Evolutionary conservation across 345 rosid genomes (phyloP), one percentile per base, ranked within the genome.

Genomic region (Geranium rotundifolium): DNA sequence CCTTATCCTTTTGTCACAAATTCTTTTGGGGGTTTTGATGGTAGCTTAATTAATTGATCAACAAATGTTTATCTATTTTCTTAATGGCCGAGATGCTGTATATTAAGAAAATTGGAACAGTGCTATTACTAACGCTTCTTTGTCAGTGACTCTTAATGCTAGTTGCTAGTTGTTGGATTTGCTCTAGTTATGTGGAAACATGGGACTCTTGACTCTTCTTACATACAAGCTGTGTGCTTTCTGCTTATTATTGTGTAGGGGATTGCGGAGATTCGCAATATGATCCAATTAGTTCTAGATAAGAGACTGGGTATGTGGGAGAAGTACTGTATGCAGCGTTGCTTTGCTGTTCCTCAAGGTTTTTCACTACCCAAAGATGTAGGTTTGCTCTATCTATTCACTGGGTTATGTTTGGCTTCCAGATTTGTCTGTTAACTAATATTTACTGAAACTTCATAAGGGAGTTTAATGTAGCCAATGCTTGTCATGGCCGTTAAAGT

Each of bases 271-370:
- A 68, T 90, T 65, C 90, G 79, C 49, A 69, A 62, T 70, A 64
- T 64, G 78, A 74, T 87, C 39, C 85, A 77, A 59, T 81, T 85
- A 1, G 73, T 72, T 70, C 55, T 88, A 66, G 95, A 82, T 50
- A 69, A 64, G 58, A 78, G 85, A 57, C 72, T 87, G 74, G 67
- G 72, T 58, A 63, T 84, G 79, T 92, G 97, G 97, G 90, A 87
- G 79, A 65, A 66, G 50, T 90, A 88, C 72, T 86, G 91, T 73
- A 67, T 86, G 70, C 72, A 56, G 61, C 80, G 76, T 71, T 83
- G 85, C 76, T 93, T 93, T 63, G 66, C 79, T 0, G 86, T 86
- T 75, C 99, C 96, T 27, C 67, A 90, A 62, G 92, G 87, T 1
- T 84, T 90, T 73, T 67, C 75, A 29, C 60, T 83, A 14, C 85